Base-by-base conservation (phyloP, 768 basidiomycete species). In the Amanita inopinata region DNA sequence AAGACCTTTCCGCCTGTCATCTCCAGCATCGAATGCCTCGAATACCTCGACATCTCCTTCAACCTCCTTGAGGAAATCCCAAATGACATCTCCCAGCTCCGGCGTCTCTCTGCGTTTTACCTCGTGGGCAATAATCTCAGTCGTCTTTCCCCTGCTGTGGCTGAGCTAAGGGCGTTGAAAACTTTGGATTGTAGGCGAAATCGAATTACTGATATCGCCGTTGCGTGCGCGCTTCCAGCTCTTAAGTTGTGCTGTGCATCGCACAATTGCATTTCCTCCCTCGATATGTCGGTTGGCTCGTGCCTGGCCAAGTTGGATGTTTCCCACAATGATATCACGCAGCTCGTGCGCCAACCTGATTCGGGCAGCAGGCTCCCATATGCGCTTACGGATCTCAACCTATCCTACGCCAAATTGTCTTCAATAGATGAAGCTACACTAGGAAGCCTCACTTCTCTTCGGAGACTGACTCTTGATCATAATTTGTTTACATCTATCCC, bases 41-140 rank as follows among this genome's bases (percentile, higher is more conserved):
- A 73, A 27, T 88, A 93, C 52, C 78, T 99, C 14, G 93, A 98
- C 53, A 69, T 96, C 28, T 98, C 96, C 0, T 97, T 97, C 70
- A 99, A 99, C 65, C 77, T 72, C 58, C 80, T 98, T 45, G 69
- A 74, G 0, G 76, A 80, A 37, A 71, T 98, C 1, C 92, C 93
- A 0, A 78, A 84, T 25, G 77, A 82, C 32, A 78, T 98, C 32
- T 85, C 84, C 1, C 62, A 73, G 24, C 67, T 98, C 40, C 59
- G 58, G 19, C 66, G 72, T 3, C 72, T 98, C 32, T 78, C 90
- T 51, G 66, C 73, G 11, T 69, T 98, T 7, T 66, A 82, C 33
- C 73, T 93, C 33, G 81, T 93, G n/a, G 88, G 89, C 18, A 99
- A 99, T 61, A 73, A 76, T 49, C 70, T 97, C 23, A 64, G 74